Conservation (phyloP, 2,329 filamentous ascomycete genomes). For the Pyricularia pennisetigena region DNA sequence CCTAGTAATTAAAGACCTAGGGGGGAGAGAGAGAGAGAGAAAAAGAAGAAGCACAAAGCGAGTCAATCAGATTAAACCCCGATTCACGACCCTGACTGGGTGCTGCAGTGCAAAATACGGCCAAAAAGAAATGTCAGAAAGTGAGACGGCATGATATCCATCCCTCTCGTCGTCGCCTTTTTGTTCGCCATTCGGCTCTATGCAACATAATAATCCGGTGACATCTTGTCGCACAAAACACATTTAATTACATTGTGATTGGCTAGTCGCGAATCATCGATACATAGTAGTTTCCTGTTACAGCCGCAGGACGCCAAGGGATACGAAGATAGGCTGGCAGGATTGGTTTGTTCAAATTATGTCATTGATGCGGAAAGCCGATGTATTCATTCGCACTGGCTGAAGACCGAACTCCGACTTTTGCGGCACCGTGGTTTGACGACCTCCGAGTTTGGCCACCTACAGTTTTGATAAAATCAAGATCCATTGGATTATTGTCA, state of each 20-base stretch:
- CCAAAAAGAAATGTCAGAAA: neutral
- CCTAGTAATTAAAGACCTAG: no score
- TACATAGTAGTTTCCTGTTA: no score
- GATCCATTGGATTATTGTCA: no score
- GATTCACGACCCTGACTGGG: no score
- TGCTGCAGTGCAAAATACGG: no score
- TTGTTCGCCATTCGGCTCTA: neutral
- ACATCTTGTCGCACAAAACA: neutral
- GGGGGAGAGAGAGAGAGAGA: no score
- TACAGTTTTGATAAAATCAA: no score
- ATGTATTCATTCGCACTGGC: neutral
- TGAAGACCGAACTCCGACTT: neutral
- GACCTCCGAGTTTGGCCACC: neutral
- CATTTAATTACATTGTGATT: no score
- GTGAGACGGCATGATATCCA: neutral
- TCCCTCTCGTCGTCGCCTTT: neutral
- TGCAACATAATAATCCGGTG: neutral
- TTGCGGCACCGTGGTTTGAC: neutral
- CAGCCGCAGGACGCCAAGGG: no score
- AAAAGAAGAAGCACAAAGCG: no score
- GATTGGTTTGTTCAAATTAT: neutral
- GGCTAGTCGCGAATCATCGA: no score
- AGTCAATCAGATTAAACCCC: no score
- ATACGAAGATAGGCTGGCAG: neutral
- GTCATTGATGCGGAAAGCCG: neutral